Conservation (phyloP, 1,284 basidiomycete genomes). For the Cerrena zonata region DNA sequence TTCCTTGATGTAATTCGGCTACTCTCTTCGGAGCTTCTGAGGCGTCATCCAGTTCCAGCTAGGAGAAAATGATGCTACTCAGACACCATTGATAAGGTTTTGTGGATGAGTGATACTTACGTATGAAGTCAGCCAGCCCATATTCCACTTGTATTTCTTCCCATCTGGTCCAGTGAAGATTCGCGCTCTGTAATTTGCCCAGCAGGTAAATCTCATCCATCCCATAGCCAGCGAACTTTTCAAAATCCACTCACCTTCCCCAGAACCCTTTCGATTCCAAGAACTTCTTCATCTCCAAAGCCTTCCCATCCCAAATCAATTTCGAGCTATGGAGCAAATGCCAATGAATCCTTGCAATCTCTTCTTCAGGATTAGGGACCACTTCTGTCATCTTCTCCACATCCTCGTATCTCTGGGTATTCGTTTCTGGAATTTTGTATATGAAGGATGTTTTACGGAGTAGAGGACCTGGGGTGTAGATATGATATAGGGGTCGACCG, state of each 20-base stretch:
- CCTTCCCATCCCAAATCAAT: constrained; percentile 1
- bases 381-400: background rate
- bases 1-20: background rate
- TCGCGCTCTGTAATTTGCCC: constrained; percentile 1
- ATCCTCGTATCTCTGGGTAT: background rate
- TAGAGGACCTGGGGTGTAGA: background rate
- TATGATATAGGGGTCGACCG: constrained; percentile 1
- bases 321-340: background rate
- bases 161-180: constrained; percentile 7
- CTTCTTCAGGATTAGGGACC: background rate
- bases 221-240: too few species aligned
- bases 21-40: background rate
- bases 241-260: too few species aligned
- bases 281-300: background rate
- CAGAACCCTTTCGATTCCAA: background rate
- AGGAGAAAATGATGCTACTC: background rate
- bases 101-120: too few species aligned
- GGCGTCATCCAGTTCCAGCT: constrained; percentile 8
- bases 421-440: background rate
- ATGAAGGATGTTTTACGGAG: background rate
- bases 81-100: too few species aligned
- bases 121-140: too few species aligned
- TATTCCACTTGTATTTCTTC: constrained; percentile 6
- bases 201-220: too few species aligned
- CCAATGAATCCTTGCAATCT: constrained; percentile 4